Evolutionary conservation across 2,329 filamentous ascomycete genomes (phyloP).

Genomic region (Ceratocystiopsis sp.): DNA sequence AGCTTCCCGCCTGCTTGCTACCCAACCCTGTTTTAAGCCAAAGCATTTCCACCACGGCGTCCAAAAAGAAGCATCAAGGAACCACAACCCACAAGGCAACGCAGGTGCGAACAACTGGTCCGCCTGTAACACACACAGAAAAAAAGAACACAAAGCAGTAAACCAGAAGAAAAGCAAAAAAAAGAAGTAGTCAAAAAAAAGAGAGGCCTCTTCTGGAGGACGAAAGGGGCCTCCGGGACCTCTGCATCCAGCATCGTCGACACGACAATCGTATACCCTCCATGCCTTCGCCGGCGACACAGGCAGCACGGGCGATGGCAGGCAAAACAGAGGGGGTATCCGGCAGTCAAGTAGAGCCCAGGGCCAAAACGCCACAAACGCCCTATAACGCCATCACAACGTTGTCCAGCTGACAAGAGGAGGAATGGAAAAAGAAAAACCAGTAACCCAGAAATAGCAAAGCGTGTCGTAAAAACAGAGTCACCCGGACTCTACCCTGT

Average conservation of each 20-base stretch:
- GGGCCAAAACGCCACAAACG: constrained; percentile 8
- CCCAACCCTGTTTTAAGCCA: too few relatives aligned
- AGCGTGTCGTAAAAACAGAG: background rate
- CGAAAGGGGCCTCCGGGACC: background rate
- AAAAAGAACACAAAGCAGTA: background rate
- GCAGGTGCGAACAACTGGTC: background rate
- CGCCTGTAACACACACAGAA: background rate
- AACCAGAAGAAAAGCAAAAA: background rate
- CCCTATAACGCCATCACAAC: constrained; percentile 5
- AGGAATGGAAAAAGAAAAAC: background rate
- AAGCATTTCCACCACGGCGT: too few relatives aligned
- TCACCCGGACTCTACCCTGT: background rate
- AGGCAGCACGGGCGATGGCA: background rate
- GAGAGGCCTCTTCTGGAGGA: background rate
- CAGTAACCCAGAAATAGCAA: background rate
- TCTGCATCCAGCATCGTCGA: background rate
- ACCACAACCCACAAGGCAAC: background rate
- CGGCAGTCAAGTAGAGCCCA: constrained; percentile 5
- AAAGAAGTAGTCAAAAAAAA: constrained; percentile 2
- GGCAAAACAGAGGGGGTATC: background rate
- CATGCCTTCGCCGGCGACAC: too few relatives aligned
- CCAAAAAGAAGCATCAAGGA: background rate
- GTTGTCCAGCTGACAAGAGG: background rate
- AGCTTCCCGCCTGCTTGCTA: too few relatives aligned
- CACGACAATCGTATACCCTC: background rate